Conservation (phyloP, 352 stramenopile species). For the Phytopythium chamaehyphon region DNA sequence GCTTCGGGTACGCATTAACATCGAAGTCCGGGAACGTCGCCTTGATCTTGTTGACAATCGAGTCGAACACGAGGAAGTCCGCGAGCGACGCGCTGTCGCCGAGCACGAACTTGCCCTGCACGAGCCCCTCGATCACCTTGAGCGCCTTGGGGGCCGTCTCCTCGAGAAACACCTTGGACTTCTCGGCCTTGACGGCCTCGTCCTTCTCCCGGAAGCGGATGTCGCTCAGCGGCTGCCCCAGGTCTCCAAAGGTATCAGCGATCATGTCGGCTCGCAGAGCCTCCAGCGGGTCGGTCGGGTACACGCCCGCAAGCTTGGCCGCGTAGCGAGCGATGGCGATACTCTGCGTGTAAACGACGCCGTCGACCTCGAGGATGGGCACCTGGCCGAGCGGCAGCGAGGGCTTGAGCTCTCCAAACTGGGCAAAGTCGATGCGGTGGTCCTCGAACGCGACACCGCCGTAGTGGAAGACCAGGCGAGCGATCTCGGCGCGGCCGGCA, state of each 20-base stretch:
- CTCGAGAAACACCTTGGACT: constrained; percentile 35
- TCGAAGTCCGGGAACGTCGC: constrained; percentile 22
- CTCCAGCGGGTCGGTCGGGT: constrained; percentile 18
- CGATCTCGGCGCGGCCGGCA: constrained; percentile 37
- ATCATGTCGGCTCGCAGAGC: constrained; percentile 29
- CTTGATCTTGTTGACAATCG: constrained; percentile 35
- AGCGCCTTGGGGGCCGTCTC: constrained; percentile 34
- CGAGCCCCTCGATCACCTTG: constrained; percentile 28
- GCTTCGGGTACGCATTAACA: constrained; percentile 34
- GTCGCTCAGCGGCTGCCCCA: constrained; percentile 11
- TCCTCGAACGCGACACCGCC: constrained; percentile 34
- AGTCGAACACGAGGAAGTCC: constrained; percentile 43
- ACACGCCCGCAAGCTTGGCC: constrained; percentile 29
- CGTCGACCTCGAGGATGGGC: constrained; percentile 32
- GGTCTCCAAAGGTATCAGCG: constrained; percentile 7
- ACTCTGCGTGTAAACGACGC: constrained; percentile 28
- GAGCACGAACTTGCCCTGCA: constrained; percentile 48
- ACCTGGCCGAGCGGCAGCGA: constrained; percentile 37
- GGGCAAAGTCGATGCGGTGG: constrained; percentile 13
- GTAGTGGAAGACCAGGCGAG: constrained; percentile 42
- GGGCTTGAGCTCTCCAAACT: constrained; percentile 35
- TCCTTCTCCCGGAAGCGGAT: constrained; percentile 30
- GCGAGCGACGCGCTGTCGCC: constrained; percentile 35
- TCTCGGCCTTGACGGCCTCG: constrained; percentile 31
- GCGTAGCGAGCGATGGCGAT: constrained; percentile 41